Evolutionary conservation across 169 alveolate species (phyloP).

Genomic region (Eimeria falciformis): DNA sequence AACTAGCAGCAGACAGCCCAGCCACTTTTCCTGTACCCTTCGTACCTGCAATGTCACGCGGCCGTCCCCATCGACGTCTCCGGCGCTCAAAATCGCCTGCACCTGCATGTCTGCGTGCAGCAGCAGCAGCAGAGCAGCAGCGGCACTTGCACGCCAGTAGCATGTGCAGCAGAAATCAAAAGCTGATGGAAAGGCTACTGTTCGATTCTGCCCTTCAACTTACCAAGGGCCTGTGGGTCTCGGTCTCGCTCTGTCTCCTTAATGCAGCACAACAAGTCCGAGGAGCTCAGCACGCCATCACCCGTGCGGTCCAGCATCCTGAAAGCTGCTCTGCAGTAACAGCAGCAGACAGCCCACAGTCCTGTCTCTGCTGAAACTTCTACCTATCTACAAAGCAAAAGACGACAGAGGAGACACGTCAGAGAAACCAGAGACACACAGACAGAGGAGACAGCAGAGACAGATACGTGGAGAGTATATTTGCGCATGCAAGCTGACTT

Average conservation of each 20-base stretch:
- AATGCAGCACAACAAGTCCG: background rate
- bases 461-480: too few relatives aligned
- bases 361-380: too few relatives aligned
- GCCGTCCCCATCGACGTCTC: conserved; percentile 49
- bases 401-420: too few relatives aligned
- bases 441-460: background rate
- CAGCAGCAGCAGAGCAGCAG: background rate
- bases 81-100: conserved; percentile 37
- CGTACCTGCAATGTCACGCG: conserved; percentile 38
- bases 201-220: too few relatives aligned
- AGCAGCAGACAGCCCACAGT: background rate
- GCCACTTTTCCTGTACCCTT: background rate
- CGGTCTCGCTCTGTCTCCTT: background rate
- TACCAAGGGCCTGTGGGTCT: conserved; percentile 24
- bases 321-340: conserved; percentile 10
- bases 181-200: too few relatives aligned
- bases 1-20: background rate
- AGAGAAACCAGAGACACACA: background rate
- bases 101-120: conserved; percentile 48
- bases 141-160: background rate
- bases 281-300: conserved; percentile 24
- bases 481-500: conserved; percentile 1
- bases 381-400: too few relatives aligned
- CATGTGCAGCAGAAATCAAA: background rate
- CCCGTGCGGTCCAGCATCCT: conserved; percentile 43